Evolutionary conservation across 78 protist species (phyloP).

Genomic region (Ministeria vibrans): DNA sequence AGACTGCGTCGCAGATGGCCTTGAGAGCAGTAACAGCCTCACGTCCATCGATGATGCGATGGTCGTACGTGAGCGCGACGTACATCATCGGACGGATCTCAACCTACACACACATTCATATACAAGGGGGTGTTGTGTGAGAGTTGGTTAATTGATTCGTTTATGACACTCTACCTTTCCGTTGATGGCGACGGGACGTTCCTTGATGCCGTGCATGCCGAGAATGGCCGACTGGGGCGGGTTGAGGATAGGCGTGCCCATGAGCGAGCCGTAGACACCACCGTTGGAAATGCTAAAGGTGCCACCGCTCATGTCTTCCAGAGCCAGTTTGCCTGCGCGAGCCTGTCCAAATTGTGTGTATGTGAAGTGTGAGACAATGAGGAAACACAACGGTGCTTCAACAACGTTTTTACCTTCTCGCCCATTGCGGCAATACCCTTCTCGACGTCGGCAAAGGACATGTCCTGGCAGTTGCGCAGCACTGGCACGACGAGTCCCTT

Average conservation of each 20-base stretch:
- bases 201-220: conserved; percentile 85
- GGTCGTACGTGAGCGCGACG: conserved; percentile 95
- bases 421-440: conserved; percentile 58
- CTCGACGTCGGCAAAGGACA: conserved; percentile 82
- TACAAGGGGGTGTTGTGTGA: too few relatives aligned
- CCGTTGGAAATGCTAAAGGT: conserved; percentile 98
- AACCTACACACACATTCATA: conserved; percentile 26
- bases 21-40: conserved; percentile 85
- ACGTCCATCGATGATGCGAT: conserved; percentile 94
- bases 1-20: conserved; percentile 66
- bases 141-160: too few relatives aligned
- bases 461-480: conserved; percentile 69
- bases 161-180: conserved; percentile 39
- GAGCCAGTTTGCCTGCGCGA: conserved; percentile 59
- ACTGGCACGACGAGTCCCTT: conserved; percentile 90
- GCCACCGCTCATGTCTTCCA: conserved; percentile 96
- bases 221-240: conserved; percentile 92
- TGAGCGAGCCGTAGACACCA: conserved; percentile 89
- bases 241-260: conserved; percentile 96
- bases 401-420: conserved; percentile 13
- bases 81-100: conserved; percentile 91
- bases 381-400: too few relatives aligned
- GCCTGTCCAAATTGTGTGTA: conserved; percentile 64
- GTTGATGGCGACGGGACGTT: conserved; percentile 75
- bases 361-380: too few relatives aligned